phyloP scores from a whole-genome alignment of 768 basidiomycete genomes.

The Astraeus odoratus region DNA sequence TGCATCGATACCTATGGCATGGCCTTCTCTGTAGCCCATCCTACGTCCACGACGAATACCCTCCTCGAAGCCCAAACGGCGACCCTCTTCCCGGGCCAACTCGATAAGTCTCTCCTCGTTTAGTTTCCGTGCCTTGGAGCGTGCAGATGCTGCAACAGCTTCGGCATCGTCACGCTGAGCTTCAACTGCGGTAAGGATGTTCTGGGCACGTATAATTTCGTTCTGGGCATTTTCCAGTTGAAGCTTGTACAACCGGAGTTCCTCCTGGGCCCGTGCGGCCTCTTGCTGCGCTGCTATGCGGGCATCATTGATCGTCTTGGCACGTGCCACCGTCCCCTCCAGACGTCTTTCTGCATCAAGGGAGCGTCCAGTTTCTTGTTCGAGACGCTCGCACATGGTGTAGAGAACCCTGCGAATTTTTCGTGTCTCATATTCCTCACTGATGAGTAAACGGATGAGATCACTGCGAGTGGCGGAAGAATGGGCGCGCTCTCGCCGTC shows the following conservation, averaged over 20 bases:
- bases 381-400: conserved; percentile 32
- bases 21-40: conserved; percentile 24
- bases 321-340: conserved; percentile 23
- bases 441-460: conserved; percentile 29
- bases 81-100: conserved; percentile 47
- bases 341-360: conserved; percentile 29
- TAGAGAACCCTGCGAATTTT: conserved; percentile 33
- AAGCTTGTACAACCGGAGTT: conserved; percentile 49
- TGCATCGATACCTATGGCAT: conserved; percentile 11
- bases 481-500: conserved; percentile 29
- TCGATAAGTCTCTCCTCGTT: conserved; percentile 42
- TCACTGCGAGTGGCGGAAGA: conserved; percentile 23
- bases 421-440: conserved; percentile 35
- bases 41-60: conserved; percentile 35
- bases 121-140: conserved; percentile 39
- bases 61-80: conserved; percentile 44
- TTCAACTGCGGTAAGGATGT: conserved; percentile 42
- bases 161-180: conserved; percentile 44
- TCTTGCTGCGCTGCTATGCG: conserved; percentile 24
- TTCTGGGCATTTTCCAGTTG: conserved; percentile 54
- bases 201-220: conserved; percentile 52
- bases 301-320: conserved; percentile 27
- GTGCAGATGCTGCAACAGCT: conserved; percentile 36
- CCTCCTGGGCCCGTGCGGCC: conserved; percentile 33
- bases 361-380: conserved; percentile 31